Conservation (phyloP, 2,329 filamentous ascomycete species). For the Aspergillus spinulosporus region DNA sequence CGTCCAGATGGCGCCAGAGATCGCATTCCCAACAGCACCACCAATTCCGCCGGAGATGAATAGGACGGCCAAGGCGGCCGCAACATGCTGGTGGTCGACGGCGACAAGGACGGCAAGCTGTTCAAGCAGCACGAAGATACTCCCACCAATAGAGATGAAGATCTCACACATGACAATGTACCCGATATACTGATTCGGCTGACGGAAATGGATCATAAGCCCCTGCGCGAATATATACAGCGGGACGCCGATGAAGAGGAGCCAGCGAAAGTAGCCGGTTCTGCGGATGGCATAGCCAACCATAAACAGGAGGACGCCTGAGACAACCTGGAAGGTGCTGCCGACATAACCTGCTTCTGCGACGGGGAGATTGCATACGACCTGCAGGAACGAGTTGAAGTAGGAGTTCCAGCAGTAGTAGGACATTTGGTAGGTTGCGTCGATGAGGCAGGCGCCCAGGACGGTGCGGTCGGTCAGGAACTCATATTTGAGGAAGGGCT, state of each 20-base stretch:
- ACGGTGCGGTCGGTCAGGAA: constrained; percentile 26
- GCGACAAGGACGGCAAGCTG: constrained; percentile 26
- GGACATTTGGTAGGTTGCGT: constrained; percentile 17
- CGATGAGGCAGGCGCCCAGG: constrained; percentile 25
- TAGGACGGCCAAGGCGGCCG: constrained; percentile 25
- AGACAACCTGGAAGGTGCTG: constrained; percentile 21
- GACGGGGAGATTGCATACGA: constrained; percentile 24
- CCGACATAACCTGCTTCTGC: constrained; percentile 26
- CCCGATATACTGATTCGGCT: constrained; percentile 19
- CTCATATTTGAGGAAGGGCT: constrained; percentile 27
- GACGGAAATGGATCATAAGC: constrained; percentile 28
- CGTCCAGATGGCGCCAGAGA: constrained; percentile 28
- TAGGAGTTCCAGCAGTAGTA: constrained; percentile 19
- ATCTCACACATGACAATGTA: constrained; percentile 25
- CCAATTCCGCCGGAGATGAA: constrained; percentile 27
- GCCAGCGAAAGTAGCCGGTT: constrained; percentile 24
- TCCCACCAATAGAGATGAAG: constrained; percentile 24
- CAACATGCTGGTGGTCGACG: constrained; percentile 25
- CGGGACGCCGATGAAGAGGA: constrained; percentile 22
- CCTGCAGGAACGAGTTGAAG: constrained; percentile 30
- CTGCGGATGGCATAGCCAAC: constrained; percentile 24
- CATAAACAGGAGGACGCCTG: constrained; percentile 23
- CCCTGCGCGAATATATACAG: constrained; percentile 24
- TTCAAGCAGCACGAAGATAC: constrained; percentile 24
- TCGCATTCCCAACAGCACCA: constrained; percentile 23